Evolutionary conservation across 2,329 filamentous ascomycete species (phyloP).

Genomic region (Tricladium varicosporioides): DNA sequence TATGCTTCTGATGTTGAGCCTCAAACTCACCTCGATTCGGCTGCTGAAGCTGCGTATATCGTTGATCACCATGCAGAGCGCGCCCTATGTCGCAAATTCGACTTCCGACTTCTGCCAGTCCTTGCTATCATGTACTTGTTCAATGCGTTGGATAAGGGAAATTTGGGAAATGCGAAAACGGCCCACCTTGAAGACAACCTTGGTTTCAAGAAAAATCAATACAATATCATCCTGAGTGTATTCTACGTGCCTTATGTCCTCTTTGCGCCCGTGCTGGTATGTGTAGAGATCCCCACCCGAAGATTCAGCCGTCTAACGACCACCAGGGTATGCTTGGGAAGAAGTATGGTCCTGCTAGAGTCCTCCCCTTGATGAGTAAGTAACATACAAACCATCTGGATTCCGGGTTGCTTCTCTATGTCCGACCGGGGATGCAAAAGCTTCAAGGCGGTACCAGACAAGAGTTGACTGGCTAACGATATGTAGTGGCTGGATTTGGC

Average conservation of each 20-base stretch:
- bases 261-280: slow-evolving; percentile 58
- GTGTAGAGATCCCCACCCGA: no score
- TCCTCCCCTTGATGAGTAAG: slow-evolving; percentile 59
- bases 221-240: slow-evolving; percentile 67
- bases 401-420: no score
- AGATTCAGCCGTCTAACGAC: slow-evolving; percentile 3
- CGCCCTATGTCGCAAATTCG: slow-evolving; percentile 52
- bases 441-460: no score
- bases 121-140: slow-evolving; percentile 53
- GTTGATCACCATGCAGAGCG: slow-evolving; percentile 46
- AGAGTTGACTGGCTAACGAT: not conserved
- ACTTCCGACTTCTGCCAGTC: slow-evolving; percentile 51
- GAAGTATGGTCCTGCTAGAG: slow-evolving; percentile 61
- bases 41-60: slow-evolving; percentile 20
- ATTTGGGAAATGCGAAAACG: slow-evolving; percentile 57
- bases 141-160: slow-evolving; percentile 49
- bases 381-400: not conserved
- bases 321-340: slow-evolving; percentile 60
- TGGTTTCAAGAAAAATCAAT: slow-evolving; percentile 59
- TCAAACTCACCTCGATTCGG: slow-evolving; percentile 6
- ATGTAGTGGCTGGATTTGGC: slow-evolving; percentile 60
- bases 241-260: slow-evolving; percentile 77
- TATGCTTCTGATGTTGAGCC: slow-evolving; percentile 8
- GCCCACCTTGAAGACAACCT: slow-evolving; percentile 44
- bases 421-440: no score